Base-by-base conservation (phyloP, 2,329 filamentous ascomycete species). In the Colletotrichum horii region DNA sequence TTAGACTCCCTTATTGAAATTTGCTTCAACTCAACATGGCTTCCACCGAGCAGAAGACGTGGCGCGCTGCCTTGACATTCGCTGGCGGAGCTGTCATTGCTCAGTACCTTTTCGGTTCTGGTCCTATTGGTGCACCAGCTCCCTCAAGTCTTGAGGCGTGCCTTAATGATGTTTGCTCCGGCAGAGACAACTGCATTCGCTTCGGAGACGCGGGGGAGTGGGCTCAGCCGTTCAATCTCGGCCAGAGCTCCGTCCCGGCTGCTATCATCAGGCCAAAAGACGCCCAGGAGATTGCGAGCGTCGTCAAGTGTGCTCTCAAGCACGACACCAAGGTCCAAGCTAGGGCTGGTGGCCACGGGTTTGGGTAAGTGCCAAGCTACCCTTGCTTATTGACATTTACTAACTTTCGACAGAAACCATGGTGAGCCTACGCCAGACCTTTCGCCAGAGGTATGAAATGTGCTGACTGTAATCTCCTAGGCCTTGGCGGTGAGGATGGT, bases 331-430 rank as follows among this genome's bases (percentile, higher is more conserved):
- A 89, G 77, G 90, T 93, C 0, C 91, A 93, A 79, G 89, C 92
- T 16, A 90, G 87, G 77, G 91, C 90, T 3, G 92, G 92, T 5
- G 92, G 92, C 0, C 92, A 94, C 79, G 93, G 90, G 0, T 94
- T 91, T 77, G 91, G 85, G 88, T 89, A 79, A 79, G 87, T 75
- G n/a, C 8, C 7, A 24, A 38, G 22, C n/a, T 15, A 12, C 3
- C 3, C 24, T 8, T 8, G 7, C 9, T 16, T 14, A 4, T 16
- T 1, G 6, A 8, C 19, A 30, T 30, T 58, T 12, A 6, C 22
- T 32, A 43, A 43, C 14, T 0, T 12, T 14, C 16, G 22, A 22
- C 8, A 76, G 74, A 0, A 76, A 76, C 16, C 48, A 76, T 8
- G 70, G 74, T 69, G 24, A 4, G 66, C 9, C 24, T 26, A 9